phyloP scores from a whole-genome alignment of 345 rosid species.

The Iberis pinnata region DNA sequence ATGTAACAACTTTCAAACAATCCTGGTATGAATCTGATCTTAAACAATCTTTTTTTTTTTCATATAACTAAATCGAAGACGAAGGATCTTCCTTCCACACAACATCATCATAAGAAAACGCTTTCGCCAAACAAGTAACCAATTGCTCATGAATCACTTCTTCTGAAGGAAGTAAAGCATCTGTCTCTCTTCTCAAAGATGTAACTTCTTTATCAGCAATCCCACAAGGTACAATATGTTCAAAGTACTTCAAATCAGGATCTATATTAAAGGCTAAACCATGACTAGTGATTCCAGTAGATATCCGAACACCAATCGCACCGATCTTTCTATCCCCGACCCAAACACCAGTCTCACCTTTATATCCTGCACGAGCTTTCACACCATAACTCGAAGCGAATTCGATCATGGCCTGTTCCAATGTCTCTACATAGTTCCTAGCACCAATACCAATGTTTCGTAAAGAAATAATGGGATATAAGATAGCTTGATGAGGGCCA shows the following conservation, averaged over 20 bases:
- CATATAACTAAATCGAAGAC: too few relatives aligned
- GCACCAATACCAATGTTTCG: constrained; percentile 68
- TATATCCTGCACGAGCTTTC: constrained; percentile 55
- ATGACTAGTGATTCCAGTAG: constrained; percentile 72
- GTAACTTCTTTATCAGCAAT: constrained; percentile 80
- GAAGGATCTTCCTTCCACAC: constrained; percentile 42
- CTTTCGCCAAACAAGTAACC: constrained; percentile 60
- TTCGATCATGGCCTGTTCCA: constrained; percentile 69
- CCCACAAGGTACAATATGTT: constrained; percentile 89
- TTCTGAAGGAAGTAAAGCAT: constrained; percentile 52
- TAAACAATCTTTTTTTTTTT: too few relatives aligned
- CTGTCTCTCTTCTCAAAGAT: constrained; percentile 65
- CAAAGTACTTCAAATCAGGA: constrained; percentile 76
- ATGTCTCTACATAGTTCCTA: constrained; percentile 67
- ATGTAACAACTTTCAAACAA: too few relatives aligned
- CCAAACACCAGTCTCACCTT: constrained; percentile 87
- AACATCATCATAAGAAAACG: constrained; percentile 46
- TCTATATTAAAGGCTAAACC: constrained; percentile 80
- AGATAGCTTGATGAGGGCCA: constrained; percentile 76
- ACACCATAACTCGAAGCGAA: constrained; percentile 62
- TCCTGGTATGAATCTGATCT: too few relatives aligned
- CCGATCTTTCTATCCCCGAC: constrained; percentile 83
- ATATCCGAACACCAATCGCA: constrained; percentile 79
- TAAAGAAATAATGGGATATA: constrained; percentile 73
- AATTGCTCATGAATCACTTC: constrained; percentile 67